Percentiles rank a stretch among this genome's conserved stretches.
Conservation (phyloP, 352 stramenopile genomes). For the Pythium plurisporium region DNA sequence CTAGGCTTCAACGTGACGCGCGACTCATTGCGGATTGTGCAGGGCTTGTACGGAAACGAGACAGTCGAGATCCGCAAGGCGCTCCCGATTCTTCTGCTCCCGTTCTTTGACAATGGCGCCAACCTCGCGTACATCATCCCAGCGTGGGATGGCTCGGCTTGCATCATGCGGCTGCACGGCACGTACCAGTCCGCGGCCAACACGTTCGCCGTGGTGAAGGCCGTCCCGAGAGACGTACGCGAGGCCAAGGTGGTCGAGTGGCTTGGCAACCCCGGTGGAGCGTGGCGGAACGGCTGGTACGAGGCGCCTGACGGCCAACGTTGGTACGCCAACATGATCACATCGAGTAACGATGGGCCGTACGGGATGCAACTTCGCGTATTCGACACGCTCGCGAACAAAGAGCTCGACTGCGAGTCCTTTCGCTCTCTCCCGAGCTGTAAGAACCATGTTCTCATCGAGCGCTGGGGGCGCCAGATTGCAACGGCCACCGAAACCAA, state of each 20-base stretch:
- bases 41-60: slow-evolving; percentile 8
- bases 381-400: slow-evolving; percentile 13
- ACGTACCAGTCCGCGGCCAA: slow-evolving; percentile 5
- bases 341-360: background rate
- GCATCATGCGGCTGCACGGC: background rate
- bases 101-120: slow-evolving; percentile 27
- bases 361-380: slow-evolving; percentile 4
- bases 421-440: background rate
- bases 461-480: background rate
- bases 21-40: slow-evolving; percentile 20
- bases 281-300: background rate
- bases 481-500: background rate
- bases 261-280: slow-evolving; percentile 11
- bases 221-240: slow-evolving; percentile 1
- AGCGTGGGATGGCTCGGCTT: slow-evolving; percentile 24
- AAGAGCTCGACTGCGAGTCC: slow-evolving; percentile 3
- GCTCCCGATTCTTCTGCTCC: slow-evolving; percentile 30
- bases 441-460: background rate
- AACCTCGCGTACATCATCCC: slow-evolving; percentile 21
- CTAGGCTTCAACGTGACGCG: slow-evolving; percentile 29
- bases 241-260: slow-evolving; percentile 32
- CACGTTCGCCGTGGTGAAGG: slow-evolving; percentile 3
- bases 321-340: slow-evolving; percentile 23
- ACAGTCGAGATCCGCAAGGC: slow-evolving; percentile 15
- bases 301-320: background rate